phyloP scores from a whole-genome alignment of 2,329 filamentous ascomycete genomes.

The Beauveria sp. region DNA sequence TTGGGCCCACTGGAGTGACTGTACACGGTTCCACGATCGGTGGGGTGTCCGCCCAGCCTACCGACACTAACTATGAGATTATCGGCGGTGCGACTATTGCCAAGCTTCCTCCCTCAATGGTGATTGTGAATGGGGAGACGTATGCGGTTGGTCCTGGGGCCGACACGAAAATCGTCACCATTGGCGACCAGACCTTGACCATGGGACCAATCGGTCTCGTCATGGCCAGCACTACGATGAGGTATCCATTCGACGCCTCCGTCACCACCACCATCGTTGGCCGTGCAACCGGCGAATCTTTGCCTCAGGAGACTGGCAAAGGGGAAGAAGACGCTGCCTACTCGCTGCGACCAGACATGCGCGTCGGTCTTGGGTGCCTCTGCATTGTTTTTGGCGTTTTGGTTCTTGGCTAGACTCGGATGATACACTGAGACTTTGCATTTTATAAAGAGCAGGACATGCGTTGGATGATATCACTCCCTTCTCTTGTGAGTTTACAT shows the following conservation, averaged over 20 bases:
- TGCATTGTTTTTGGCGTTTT: constrained; percentile 36
- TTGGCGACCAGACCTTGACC: constrained; percentile 44
- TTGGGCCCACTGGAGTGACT: constrained; percentile 39
- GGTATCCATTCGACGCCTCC: constrained; percentile 38
- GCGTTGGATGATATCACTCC: not conserved
- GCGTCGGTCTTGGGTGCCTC: constrained; percentile 17
- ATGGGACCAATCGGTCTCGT: constrained; percentile 44
- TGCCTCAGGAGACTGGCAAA: constrained; percentile 20
- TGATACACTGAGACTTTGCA: not conserved
- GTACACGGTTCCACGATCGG: constrained; percentile 36
- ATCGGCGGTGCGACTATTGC: constrained; percentile 47
- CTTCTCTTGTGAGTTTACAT: not conserved
- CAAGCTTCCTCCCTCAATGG: constrained; percentile 38
- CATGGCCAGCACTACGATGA: constrained; percentile 37
- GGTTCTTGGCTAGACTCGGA: constrained; percentile 22
- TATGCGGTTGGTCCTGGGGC: constrained; percentile 43
- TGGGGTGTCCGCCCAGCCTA: constrained; percentile 28
- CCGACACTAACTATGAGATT: constrained; percentile 36
- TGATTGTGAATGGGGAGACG: constrained; percentile 42
- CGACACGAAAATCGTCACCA: constrained; percentile 34
- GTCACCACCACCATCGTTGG: constrained; percentile 34
- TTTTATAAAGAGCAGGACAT: constrained; percentile 1
- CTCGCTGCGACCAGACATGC: constrained; percentile 13
- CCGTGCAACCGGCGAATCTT: constrained; percentile 19
- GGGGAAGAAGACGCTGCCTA: constrained; percentile 18